Evolutionary conservation across 1,284 basidiomycete species (phyloP), one percentile per base, ranked within the genome.

Genomic region (Cutaneotrichosporon cavernicola): DNA sequence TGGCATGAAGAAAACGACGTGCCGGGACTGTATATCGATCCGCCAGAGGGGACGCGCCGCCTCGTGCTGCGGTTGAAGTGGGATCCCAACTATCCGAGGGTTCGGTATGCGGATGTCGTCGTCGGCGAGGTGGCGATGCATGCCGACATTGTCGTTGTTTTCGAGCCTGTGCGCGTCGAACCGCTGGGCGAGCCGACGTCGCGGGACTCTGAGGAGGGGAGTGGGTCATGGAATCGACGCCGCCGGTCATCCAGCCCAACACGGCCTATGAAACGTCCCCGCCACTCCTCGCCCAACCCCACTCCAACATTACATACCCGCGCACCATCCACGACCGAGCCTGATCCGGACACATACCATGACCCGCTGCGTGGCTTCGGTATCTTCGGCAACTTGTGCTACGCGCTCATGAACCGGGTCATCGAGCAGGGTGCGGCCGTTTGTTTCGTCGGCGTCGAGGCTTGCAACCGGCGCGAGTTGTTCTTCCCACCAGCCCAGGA

Each of bases 331-430:
- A 30, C 49, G 11, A 30, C 49, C 49, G 11, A 50, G 22, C 14
- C 49, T 11, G 49, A 50, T 7, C 22, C 22, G 22, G 51, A 53
- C 51, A 32, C 26, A 5, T 53, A 53, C 51, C 51, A 53, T 30
- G 51, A 53, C 51, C 26, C 51, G 2, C 30, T 53, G 4, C 51
- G 51, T 8, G 53, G 38, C 4, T 8, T 22, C 22, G 55, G 55
- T 10, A 36, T 56, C n/a, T 43, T 56, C 21, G 38, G 55, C 22
- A 56, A 43, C 55, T 38, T 56, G 11, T 38, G 21, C n/a, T 56
- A 56, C 16, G 21, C 55, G 9, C 55, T 56, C 55, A 56, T 56
- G 55, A 40, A 40, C 55, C 21, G 55, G 11, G 55, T 43, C n/a
- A 38, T 56, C 13, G 36, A 40, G 22, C 34, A 56, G 14, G 55